These are phyloP conservation scores for Sporothrix mexicana DNA, from an alignment of 2,329 filamentous ascomycete genomes.

Conservation along the genomic window DNA sequence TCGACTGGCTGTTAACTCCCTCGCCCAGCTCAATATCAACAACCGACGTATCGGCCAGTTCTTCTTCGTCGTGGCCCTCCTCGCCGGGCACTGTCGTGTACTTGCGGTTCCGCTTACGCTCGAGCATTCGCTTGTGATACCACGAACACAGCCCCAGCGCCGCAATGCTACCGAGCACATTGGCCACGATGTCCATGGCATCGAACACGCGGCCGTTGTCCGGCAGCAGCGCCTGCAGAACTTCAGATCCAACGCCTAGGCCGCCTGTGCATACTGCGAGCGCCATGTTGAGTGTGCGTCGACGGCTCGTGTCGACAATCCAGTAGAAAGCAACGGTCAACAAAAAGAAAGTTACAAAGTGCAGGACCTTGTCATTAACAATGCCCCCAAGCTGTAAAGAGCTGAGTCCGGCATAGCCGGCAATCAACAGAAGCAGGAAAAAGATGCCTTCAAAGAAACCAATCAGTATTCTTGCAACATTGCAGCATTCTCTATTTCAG, in stretches of 20 bases:
- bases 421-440: slow-evolving; percentile 71
- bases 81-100: slow-evolving; percentile 73
- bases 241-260: slow-evolving; percentile 75
- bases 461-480: background rate
- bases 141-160: slow-evolving; percentile 78
- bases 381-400: slow-evolving; percentile 59
- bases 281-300: slow-evolving; percentile 83
- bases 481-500: background rate
- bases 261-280: slow-evolving; percentile 76
- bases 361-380: slow-evolving; percentile 89
- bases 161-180: slow-evolving; percentile 76
- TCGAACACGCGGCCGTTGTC: slow-evolving; percentile 73
- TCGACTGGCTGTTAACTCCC: slow-evolving; percentile 45
- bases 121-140: slow-evolving; percentile 96
- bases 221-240: slow-evolving; percentile 75
- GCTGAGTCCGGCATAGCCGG: slow-evolving; percentile 81
- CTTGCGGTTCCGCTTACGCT: slow-evolving; percentile 77
- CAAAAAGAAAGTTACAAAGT: slow-evolving; percentile 86
- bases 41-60: slow-evolving; percentile 63
- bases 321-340: slow-evolving; percentile 93
- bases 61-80: slow-evolving; percentile 67
- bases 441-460: slow-evolving; percentile 63
- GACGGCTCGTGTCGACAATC: slow-evolving; percentile 89
- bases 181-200: slow-evolving; percentile 84
- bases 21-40: slow-evolving; percentile 80